phyloP scores from a whole-genome alignment of 768 basidiomycete species.

The Mycena vitilis region DNA sequence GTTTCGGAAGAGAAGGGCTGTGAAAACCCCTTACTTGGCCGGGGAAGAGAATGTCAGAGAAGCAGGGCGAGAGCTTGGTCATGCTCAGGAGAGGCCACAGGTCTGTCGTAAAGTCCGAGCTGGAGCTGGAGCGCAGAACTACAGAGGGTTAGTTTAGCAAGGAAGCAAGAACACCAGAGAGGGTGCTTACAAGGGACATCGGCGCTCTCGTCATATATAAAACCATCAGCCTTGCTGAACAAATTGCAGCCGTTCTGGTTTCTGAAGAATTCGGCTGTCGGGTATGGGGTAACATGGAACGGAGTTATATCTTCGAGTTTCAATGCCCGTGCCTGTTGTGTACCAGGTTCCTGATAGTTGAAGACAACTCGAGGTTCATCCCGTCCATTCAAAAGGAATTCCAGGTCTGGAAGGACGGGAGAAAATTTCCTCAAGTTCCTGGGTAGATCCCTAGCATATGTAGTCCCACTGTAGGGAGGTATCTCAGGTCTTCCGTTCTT shows the following conservation, averaged over 20 bases:
- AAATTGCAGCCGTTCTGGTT: constrained; percentile 32
- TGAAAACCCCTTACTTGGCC: constrained; percentile 1
- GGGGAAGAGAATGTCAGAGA: constrained; percentile 36
- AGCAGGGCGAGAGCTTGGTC: constrained; percentile 33
- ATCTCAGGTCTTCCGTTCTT: constrained; percentile 22
- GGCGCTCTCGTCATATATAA: constrained; percentile 18
- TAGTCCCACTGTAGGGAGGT: constrained; percentile 31
- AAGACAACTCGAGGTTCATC: constrained; percentile 39
- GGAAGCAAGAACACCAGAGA: neutral
- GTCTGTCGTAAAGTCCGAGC: constrained; percentile 35
- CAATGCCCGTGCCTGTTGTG: neutral
- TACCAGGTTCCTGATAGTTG: constrained; percentile 21
- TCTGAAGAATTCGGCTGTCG: constrained; percentile 27
- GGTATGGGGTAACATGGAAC: constrained; percentile 27
- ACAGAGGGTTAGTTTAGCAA: neutral
- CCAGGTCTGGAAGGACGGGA: constrained; percentile 29
- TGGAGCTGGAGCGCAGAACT: constrained; percentile 33
- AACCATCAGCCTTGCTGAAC: constrained; percentile 11
- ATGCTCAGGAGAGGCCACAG: constrained; percentile 34
- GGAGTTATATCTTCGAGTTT: constrained; percentile 19
- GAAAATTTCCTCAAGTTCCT: constrained; percentile 17
- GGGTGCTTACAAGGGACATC: constrained; percentile 20
- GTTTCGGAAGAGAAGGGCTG: neutral
- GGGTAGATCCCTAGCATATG: constrained; percentile 18
- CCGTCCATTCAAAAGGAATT: constrained; percentile 35